These are phyloP conservation scores for Termitomyces bulborhizus DNA, from an alignment of 768 basidiomycete genomes.

Conservation along the genomic window DNA sequence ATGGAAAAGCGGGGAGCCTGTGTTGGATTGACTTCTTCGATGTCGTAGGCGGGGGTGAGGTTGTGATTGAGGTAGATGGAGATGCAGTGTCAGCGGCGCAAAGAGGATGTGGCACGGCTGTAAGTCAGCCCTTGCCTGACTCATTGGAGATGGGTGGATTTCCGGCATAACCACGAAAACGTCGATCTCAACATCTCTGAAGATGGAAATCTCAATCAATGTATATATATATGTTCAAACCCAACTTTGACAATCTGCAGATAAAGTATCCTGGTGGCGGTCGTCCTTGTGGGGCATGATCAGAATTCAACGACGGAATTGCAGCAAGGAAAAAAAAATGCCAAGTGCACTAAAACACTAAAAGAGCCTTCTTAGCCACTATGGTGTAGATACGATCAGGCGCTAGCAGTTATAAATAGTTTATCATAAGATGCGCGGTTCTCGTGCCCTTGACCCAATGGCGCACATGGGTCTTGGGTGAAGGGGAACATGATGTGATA, in stretches of 20 bases:
- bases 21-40: conserved; percentile 42
- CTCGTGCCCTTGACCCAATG: neutral
- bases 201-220: neutral
- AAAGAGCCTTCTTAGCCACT: no score
- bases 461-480: neutral
- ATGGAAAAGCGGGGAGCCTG: conserved; percentile 29
- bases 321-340: neutral
- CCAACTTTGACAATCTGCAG: neutral
- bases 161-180: neutral
- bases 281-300: neutral
- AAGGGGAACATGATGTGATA: neutral
- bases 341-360: neutral
- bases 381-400: neutral
- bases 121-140: conserved; percentile 26
- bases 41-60: conserved; percentile 35
- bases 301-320: neutral
- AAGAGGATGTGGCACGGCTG: conserved; percentile 31
- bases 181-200: neutral
- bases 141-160: conserved; percentile 37
- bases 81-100: conserved; percentile 27
- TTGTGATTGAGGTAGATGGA: conserved; percentile 37
- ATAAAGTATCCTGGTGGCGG: neutral
- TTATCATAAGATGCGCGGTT: neutral
- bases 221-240: neutral
- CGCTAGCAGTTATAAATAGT: neutral